Conservation (phyloP, 805 yeast genomes). For the Candida michaelii region DNA sequence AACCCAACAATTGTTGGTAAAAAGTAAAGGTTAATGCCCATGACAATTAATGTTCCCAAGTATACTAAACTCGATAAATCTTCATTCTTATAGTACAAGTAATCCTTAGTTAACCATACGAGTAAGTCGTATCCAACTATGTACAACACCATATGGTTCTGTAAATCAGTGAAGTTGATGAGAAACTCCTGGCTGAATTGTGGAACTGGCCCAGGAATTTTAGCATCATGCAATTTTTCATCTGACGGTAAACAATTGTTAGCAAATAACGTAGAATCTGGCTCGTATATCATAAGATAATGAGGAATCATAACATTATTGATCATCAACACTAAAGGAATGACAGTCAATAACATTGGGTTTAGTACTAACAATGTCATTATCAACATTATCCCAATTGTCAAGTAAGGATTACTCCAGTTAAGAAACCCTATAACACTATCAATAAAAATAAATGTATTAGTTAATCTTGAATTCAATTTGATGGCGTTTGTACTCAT, state of each 20-base stretch:
- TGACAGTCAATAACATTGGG: slow-evolving; percentile 53
- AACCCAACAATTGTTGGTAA: slow-evolving; percentile 25
- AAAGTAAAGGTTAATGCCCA: slow-evolving; percentile 22
- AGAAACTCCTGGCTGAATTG: slow-evolving; percentile 77
- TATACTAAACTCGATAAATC: slow-evolving; percentile 54
- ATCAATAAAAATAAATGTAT: slow-evolving; percentile 63
- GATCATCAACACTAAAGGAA: slow-evolving; percentile 57
- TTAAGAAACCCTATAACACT: slow-evolving; percentile 50
- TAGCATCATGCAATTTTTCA: slow-evolving; percentile 43
- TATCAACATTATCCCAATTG: slow-evolving; percentile 55
- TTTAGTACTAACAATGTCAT: slow-evolving; percentile 55
- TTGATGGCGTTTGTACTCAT: slow-evolving; percentile 69
- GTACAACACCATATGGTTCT: slow-evolving; percentile 72
- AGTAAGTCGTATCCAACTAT: slow-evolving; percentile 61
- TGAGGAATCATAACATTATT: slow-evolving; percentile 67
- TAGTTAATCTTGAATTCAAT: slow-evolving; percentile 60
- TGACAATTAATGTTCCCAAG: slow-evolving; percentile 31
- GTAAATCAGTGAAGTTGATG: slow-evolving; percentile 78
- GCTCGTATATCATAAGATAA: slow-evolving; percentile 61
- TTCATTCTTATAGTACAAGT: slow-evolving; percentile 66
- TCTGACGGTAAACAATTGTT: slow-evolving; percentile 43
- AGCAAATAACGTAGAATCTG: slow-evolving; percentile 41
- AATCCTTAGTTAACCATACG: slow-evolving; percentile 48
- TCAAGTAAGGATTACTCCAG: slow-evolving; percentile 65
- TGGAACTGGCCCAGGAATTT: slow-evolving; percentile 68